phyloP scores from a whole-genome alignment of 371 early-diverging fungal genomes.

The Rhizopus sp. region DNA sequence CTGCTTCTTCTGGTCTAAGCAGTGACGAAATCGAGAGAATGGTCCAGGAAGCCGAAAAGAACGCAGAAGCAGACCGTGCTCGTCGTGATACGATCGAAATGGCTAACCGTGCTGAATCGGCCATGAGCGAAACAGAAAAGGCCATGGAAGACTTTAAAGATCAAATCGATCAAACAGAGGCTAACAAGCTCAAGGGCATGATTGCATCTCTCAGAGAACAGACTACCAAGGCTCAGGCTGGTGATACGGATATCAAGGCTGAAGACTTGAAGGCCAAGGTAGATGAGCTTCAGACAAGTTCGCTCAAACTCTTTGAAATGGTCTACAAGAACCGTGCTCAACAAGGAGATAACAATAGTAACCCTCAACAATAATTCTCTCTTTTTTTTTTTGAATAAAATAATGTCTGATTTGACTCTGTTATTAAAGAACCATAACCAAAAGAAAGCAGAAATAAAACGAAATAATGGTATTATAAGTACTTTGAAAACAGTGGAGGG shows the following conservation, averaged over 20 bases:
- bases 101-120: no score
- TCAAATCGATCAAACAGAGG: slow-evolving; percentile 83
- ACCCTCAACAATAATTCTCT: neutral
- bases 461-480: slow-evolving; percentile 42
- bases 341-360: no score
- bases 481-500: neutral
- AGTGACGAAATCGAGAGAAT: slow-evolving; percentile 96
- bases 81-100: slow-evolving; percentile 93
- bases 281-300: slow-evolving; percentile 82
- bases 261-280: slow-evolving; percentile 81
- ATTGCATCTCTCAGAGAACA: slow-evolving; percentile 77
- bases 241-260: slow-evolving; percentile 54
- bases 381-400: neutral
- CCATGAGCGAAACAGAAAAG: slow-evolving; percentile 92
- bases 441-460: slow-evolving; percentile 40
- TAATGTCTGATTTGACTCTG: slow-evolving; percentile 35
- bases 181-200: slow-evolving; percentile 78
- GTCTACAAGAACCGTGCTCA: slow-evolving; percentile 86
- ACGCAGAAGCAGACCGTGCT: slow-evolving; percentile 90
- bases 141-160: slow-evolving; percentile 93
- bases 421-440: slow-evolving; percentile 49
- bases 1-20: slow-evolving; percentile 96
- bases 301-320: slow-evolving; percentile 94
- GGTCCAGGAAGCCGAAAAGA: slow-evolving; percentile 91
- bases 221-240: slow-evolving; percentile 67